These are phyloP conservation scores for Trametes meyenii DNA, from an alignment of 768 basidiomycete genomes.

Conservation along the genomic window DNA sequence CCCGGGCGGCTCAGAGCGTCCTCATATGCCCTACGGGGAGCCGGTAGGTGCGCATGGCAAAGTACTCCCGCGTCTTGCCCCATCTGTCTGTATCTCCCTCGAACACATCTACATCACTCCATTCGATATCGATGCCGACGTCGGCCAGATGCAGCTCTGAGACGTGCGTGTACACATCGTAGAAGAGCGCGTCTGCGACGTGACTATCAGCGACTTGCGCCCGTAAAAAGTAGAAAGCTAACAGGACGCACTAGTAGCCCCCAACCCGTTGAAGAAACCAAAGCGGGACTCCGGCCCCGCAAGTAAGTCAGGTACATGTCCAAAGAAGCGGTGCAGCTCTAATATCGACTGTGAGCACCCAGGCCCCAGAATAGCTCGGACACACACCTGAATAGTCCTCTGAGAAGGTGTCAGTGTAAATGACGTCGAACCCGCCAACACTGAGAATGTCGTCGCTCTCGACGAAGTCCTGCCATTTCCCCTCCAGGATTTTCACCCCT, in stretches of 20 bases:
- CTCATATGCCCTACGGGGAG: conserved; percentile 53
- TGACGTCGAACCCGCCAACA: conserved; percentile 79
- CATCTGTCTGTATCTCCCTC: conserved; percentile 63
- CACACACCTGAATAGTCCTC: conserved; percentile 71
- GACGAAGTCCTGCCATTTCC: conserved; percentile 92
- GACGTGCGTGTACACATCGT: conserved; percentile 88
- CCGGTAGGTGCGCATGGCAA: conserved; percentile 74
- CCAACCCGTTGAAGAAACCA: conserved; percentile 97
- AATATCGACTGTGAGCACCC: not conserved
- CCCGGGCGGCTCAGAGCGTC: conserved; percentile 15
- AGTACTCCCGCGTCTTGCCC: conserved; percentile 78
- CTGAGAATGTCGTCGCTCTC: conserved; percentile 57
- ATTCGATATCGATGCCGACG: conserved; percentile 74
- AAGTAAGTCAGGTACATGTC: conserved; percentile 74
- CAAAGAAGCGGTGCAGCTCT: conserved; percentile 83
- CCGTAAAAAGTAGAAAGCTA: not conserved
- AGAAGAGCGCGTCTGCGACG: conserved; percentile 76
- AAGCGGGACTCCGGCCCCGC: conserved; percentile 75
- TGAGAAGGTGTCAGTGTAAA: conserved; percentile 94
- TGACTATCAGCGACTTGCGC: not conserved
- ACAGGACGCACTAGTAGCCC: conserved; percentile 81
- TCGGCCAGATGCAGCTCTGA: conserved; percentile 86
- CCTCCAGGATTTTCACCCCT: conserved; percentile 81
- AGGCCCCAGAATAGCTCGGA: not conserved
- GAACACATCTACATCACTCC: conserved; percentile 81